Evolutionary conservation across 495 filamentous ascomycete species (phyloP).

Genomic region (Penicillium subrubescens): DNA sequence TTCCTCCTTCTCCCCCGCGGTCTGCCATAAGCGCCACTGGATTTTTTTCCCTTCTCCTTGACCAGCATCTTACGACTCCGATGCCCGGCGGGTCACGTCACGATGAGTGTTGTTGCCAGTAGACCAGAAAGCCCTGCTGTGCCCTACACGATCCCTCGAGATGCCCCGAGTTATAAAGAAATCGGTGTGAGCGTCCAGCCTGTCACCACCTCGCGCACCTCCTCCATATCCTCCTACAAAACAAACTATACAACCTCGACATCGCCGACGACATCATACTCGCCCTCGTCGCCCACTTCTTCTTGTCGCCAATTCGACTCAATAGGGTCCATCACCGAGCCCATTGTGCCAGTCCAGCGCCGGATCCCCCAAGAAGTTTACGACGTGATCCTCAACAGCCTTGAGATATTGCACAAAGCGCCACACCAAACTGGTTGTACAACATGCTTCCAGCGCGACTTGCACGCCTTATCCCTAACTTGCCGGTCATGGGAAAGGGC

Average conservation of each 20-base stretch:
- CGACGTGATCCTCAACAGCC: slow-evolving; percentile 54
- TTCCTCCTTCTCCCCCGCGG: slow-evolving; percentile 20
- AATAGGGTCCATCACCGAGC: slow-evolving; percentile 36
- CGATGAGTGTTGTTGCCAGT: slow-evolving; percentile 49
- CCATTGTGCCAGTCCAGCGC: slow-evolving; percentile 46
- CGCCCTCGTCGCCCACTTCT: slow-evolving; percentile 39
- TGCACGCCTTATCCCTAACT: slow-evolving; percentile 66
- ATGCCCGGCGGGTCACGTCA: slow-evolving; percentile 29
- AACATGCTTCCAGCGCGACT: slow-evolving; percentile 78
- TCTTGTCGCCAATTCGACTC: slow-evolving; percentile 43
- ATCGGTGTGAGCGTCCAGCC: slow-evolving; percentile 37
- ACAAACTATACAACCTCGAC: slow-evolving; percentile 44
- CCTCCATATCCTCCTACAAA: slow-evolving; percentile 46
- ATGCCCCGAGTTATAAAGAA: slow-evolving; percentile 23
- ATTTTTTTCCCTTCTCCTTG: slow-evolving; percentile 8
- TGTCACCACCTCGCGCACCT: slow-evolving; percentile 36
- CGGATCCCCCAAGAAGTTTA: slow-evolving; percentile 59
- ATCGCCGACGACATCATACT: slow-evolving; percentile 44
- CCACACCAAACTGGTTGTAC: slow-evolving; percentile 56
- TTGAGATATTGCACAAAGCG: slow-evolving; percentile 52
- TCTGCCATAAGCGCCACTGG: slow-evolving; percentile 14
- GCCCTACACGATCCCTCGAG: slow-evolving; percentile 32
- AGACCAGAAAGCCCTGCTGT: slow-evolving; percentile 42
- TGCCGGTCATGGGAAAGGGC: slow-evolving; percentile 69
- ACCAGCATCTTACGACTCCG: slow-evolving; percentile 15